These are phyloP conservation scores for Hypocrella siamensis DNA, from an alignment of 2,329 filamentous ascomycete species.

Conservation along the genomic window DNA sequence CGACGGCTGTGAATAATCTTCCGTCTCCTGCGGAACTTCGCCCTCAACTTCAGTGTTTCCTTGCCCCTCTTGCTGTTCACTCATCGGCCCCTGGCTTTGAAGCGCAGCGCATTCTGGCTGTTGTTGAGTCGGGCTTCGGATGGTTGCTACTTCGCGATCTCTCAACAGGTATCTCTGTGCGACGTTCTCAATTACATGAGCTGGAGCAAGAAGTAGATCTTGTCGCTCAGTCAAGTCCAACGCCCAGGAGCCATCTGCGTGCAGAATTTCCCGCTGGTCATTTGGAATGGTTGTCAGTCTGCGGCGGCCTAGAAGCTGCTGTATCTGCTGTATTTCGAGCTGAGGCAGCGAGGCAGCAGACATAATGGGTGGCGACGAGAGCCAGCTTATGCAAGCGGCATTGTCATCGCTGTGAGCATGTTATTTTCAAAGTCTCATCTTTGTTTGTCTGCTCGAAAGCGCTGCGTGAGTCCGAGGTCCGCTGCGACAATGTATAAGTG, in stretches of 20 bases:
- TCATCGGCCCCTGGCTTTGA: too few species aligned
- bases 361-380: constrained; percentile 8
- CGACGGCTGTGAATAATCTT: too few species aligned
- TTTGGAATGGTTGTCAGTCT: constrained; percentile 17
- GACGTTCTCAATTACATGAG: constrained; percentile 16
- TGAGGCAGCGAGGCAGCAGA: constrained; percentile 9
- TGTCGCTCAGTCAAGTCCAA: constrained; percentile 10
- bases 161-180: constrained; percentile 9
- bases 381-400: neutral
- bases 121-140: too few species aligned
- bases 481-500: too few species aligned
- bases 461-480: too few species aligned
- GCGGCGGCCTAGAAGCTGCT: constrained; percentile 12
- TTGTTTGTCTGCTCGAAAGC: too few species aligned
- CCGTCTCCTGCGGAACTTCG: too few species aligned
- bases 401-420: neutral
- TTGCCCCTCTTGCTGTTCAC: too few species aligned
- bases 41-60: too few species aligned
- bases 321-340: too few species aligned
- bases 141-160: too few species aligned
- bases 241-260: constrained; percentile 20
- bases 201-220: constrained; percentile 17
- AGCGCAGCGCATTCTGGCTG: too few species aligned
- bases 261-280: constrained; percentile 22
- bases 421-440: neutral